These are phyloP conservation scores for Alternaria gansuensis DNA, from an alignment of 2,329 filamentous ascomycete genomes.

Conservation along the genomic window DNA sequence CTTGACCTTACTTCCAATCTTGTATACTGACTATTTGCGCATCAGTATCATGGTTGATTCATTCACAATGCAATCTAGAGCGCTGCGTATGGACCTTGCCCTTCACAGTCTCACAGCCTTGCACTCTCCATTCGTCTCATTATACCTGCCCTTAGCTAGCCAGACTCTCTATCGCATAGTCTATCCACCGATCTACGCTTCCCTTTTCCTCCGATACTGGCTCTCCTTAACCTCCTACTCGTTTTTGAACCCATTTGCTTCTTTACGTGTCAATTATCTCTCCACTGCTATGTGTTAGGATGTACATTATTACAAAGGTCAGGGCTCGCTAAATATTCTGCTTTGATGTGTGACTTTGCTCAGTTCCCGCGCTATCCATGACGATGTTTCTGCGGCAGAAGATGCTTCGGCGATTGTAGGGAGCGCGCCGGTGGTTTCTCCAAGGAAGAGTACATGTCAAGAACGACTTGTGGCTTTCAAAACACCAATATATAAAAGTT, in stretches of 20 bases:
- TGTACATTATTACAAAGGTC: neutral
- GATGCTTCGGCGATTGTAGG: neutral
- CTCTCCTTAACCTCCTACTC: neutral
- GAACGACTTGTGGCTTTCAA: neutral
- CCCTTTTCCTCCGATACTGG: neutral
- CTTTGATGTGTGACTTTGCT: neutral
- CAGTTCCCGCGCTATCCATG: neutral
- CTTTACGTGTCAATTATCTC: neutral
- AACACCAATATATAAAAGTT: neutral
- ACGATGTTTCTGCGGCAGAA: neutral
- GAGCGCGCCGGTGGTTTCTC: neutral
- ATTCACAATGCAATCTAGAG: neutral
- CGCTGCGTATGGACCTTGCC: neutral
- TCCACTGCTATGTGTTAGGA: neutral
- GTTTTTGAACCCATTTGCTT: neutral
- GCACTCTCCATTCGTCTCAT: neutral
- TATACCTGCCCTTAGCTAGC: neutral
- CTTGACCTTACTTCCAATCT: too few relatives aligned
- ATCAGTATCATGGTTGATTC: neutral
- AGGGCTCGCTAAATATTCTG: neutral
- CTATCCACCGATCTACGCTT: neutral
- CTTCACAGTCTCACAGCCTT: neutral
- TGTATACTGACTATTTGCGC: neutral
- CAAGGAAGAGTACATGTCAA: neutral
- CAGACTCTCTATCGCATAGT: constrained; percentile 1